A percentile compares a stretch with the other conserved stretches of the same genome.
Evolutionary conservation across 371 early-diverging fungal species (phyloP).

Genomic region (Lichtheimia corymbifera): DNA sequence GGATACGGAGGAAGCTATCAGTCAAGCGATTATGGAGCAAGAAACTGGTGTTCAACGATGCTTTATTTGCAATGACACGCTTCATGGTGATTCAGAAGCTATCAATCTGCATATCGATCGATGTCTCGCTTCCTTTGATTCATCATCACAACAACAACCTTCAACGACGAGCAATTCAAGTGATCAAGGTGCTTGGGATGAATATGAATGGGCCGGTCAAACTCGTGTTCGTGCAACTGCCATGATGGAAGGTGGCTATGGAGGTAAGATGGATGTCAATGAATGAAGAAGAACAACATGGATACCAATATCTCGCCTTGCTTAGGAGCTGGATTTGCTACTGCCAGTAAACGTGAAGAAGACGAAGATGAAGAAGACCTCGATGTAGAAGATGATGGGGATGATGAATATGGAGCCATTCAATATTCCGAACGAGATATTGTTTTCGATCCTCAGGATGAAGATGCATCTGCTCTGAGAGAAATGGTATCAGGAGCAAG

Average conservation of each 20-base stretch:
- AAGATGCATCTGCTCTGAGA: conserved; percentile 48
- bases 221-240: conserved; percentile 80
- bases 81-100: conserved; percentile 62
- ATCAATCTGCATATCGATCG: conserved; percentile 73
- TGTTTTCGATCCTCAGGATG: conserved; percentile 48
- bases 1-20: conserved; percentile 1
- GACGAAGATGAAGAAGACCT: conserved; percentile 80
- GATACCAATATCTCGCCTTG: background rate
- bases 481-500: conserved; percentile 44
- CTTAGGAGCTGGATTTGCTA: conserved; percentile 57
- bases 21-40: conserved; percentile 12
- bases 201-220: conserved; percentile 88
- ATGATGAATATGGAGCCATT: conserved; percentile 65
- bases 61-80: conserved; percentile 69
- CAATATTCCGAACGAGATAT: conserved; percentile 76
- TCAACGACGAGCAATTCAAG: background rate
- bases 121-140: conserved; percentile 51
- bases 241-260: conserved; percentile 81
- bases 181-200: conserved; percentile 52
- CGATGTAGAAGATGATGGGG: conserved; percentile 80
- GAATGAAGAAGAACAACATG: too few relatives aligned
- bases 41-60: conserved; percentile 46
- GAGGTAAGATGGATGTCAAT: conserved; percentile 25
- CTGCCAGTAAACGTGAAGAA: conserved; percentile 59
- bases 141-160: conserved; percentile 11